phyloP scores from a whole-genome alignment of 441 rosid genomes.

The Bruguiera hainesii region DNA sequence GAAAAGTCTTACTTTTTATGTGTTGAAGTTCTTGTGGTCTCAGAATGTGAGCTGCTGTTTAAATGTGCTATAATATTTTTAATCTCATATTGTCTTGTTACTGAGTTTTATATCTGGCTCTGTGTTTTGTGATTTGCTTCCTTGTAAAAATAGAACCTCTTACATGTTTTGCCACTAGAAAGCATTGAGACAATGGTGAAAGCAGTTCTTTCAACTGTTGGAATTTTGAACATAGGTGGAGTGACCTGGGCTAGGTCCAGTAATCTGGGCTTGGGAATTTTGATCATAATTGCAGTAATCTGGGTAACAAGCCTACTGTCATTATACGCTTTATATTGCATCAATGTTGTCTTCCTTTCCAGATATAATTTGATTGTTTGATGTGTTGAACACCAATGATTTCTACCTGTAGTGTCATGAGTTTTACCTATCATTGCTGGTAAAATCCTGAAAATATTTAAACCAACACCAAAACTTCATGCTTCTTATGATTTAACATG shows the following conservation, averaged over 20 bases:
- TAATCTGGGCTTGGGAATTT: too few relatives aligned
- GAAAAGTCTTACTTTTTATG: too few relatives aligned
- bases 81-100: background rate
- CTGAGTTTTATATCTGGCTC: background rate
- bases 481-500: constrained; percentile 15
- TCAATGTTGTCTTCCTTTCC: constrained; percentile 3
- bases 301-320: background rate
- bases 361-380: constrained; percentile 7
- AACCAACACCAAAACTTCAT: background rate
- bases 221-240: too few relatives aligned
- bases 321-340: background rate
- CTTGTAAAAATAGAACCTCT: too few relatives aligned
- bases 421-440: constrained; percentile 5
- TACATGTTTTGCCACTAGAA: too few relatives aligned
- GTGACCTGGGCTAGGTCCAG: too few relatives aligned
- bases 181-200: too few relatives aligned
- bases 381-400: background rate
- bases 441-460: constrained; percentile 5
- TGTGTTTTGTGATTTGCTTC: too few relatives aligned
- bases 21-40: background rate
- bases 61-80: background rate
- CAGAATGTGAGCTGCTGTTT: background rate
- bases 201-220: too few relatives aligned
- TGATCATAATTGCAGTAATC: too few relatives aligned
- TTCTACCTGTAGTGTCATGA: background rate